These are phyloP conservation scores for Gossypium mustelinum DNA, from an alignment of 345 rosid genomes.

Conservation along the genomic window DNA sequence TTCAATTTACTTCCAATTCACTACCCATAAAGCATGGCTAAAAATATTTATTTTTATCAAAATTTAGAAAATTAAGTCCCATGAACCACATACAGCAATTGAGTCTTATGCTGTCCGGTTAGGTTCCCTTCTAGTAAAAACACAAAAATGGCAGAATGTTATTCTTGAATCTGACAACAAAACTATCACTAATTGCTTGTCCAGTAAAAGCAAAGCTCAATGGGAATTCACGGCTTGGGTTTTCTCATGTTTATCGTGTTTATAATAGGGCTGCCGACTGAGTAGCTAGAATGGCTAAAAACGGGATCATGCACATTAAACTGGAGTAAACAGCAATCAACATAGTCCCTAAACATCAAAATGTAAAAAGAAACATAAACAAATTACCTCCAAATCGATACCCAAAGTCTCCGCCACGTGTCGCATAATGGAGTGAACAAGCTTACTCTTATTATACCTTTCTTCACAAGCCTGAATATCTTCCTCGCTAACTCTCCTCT, in stretches of 20 bases:
- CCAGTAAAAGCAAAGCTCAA: no score
- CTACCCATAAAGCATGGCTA: neutral
- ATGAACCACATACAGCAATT: neutral
- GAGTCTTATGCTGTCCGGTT: no score
- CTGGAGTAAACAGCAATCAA: neutral
- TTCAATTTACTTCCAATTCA: neutral
- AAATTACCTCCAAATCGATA: slow-evolving; percentile 79
- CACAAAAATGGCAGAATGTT: no score
- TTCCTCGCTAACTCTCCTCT: slow-evolving; percentile 90
- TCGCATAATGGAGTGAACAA: slow-evolving; percentile 96
- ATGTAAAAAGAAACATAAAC: no score
- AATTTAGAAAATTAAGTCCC: neutral
- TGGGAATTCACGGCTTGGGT: no score
- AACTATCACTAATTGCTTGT: no score
- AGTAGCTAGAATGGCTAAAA: no score
- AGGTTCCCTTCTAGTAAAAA: no score
- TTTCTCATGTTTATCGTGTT: no score
- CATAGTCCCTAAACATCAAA: neutral
- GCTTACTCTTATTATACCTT: slow-evolving; percentile 97
- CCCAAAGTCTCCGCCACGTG: slow-evolving; percentile 90
- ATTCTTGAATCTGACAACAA: no score
- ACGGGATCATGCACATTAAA: no score
- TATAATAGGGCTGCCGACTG: no score
- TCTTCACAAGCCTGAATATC: slow-evolving; percentile 94
- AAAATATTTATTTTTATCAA: neutral